Conservation (phyloP, 768 basidiomycete species). For the Amanita thiersii region DNA sequence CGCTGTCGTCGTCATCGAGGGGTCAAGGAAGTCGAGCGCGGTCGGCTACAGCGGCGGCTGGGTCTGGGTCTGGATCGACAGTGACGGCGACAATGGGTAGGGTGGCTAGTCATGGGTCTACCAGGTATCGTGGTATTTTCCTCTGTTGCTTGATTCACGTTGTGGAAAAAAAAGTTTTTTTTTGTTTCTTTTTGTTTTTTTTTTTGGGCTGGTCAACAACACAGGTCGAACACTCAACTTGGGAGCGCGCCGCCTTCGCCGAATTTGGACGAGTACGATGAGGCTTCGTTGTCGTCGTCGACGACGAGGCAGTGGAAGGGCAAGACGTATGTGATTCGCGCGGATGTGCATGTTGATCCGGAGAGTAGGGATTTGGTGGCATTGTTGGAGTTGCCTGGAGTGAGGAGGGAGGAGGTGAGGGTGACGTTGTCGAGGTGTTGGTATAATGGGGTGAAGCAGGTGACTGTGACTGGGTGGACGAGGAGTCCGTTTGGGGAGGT, state of each 20-base stretch:
- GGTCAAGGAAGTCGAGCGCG: conserved; percentile 17
- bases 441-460: conserved; percentile 54
- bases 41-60: conserved; percentile 18
- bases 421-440: conserved; percentile 53
- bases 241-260: conserved; percentile 14
- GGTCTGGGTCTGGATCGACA: conserved; percentile 16
- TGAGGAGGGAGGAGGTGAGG: conserved; percentile 47
- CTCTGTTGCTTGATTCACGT: background rate
- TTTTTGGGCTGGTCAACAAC: no score
- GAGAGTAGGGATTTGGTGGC: conserved; percentile 44
- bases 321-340: conserved; percentile 41
- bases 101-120: conserved; percentile 16
- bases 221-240: conserved; percentile 13
- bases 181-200: no score
- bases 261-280: conserved; percentile 10
- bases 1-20: conserved; percentile 7
- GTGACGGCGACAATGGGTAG: conserved; percentile 16
- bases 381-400: conserved; percentile 64
- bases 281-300: no score
- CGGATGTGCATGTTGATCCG: conserved; percentile 52
- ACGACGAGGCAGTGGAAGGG: no score
- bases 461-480: conserved; percentile 44
- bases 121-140: conserved; percentile 3
- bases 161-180: no score
- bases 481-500: conserved; percentile 28